phyloP scores from a whole-genome alignment of 371 early-diverging fungal species.

The Mucor mucedo region DNA sequence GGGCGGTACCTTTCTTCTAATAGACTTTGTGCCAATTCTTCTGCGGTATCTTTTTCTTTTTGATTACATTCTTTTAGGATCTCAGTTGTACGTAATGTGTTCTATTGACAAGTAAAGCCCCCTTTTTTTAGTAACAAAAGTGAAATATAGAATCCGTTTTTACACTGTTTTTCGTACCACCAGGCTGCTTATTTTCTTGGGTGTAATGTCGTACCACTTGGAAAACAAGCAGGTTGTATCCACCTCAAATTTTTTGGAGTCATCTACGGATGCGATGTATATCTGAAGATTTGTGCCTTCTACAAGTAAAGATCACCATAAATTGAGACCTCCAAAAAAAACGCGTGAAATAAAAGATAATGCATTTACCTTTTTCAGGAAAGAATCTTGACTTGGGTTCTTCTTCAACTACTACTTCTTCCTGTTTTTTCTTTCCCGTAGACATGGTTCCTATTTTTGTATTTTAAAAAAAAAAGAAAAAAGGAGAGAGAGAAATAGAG shows the following conservation, averaged over 20 bases:
- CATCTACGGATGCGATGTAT: no score
- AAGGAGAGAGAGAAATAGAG: not conserved
- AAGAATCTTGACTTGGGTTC: not conserved
- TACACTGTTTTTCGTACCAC: no score
- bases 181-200: no score
- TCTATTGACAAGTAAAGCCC: not conserved
- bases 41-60: not conserved
- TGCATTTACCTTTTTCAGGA: not conserved
- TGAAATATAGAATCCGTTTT: no score
- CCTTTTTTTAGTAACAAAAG: not conserved
- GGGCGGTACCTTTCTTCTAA: not conserved
- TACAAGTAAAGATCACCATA: not conserved
- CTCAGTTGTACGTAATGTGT: not conserved
- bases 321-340: not conserved
- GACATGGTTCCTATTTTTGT: not conserved
- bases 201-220: no score
- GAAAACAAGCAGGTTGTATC: no score
- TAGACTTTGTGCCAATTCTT: not conserved
- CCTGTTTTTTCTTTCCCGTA: not conserved
- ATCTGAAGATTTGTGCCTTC: no score
- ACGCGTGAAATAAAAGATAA: not conserved
- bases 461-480: not conserved
- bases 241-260: no score
- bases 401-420: not conserved
- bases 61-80: not conserved